These are phyloP conservation scores for Sedum album DNA, from an alignment of 164 flowering plant species.

Conservation along the genomic window DNA sequence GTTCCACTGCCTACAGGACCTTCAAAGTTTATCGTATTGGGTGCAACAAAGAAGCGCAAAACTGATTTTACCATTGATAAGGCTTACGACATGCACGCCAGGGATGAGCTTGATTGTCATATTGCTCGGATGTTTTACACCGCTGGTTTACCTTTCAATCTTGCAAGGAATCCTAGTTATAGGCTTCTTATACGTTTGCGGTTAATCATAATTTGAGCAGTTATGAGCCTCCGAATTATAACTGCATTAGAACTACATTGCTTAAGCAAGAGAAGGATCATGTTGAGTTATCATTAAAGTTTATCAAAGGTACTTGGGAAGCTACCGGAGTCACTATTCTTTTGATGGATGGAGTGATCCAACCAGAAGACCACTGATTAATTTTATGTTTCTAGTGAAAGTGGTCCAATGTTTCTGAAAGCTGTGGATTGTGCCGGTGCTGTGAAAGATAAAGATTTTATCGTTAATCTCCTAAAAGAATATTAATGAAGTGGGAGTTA, in stretches of 20 bases:
- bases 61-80: background rate
- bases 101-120: background rate
- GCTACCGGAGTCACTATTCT: background rate
- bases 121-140: background rate
- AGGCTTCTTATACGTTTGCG: too few species aligned
- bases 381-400: background rate
- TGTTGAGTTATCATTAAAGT: too few species aligned
- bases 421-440: background rate
- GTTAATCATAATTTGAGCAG: too few species aligned
- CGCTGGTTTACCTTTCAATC: too few species aligned
- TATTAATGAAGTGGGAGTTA: background rate
- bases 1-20: background rate
- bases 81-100: background rate
- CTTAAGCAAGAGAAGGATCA: too few species aligned
- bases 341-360: conserved; percentile 3
- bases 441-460: background rate
- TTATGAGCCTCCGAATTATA: too few species aligned
- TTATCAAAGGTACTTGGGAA: too few species aligned
- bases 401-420: background rate
- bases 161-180: too few species aligned
- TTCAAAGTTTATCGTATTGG: background rate
- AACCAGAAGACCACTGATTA: background rate
- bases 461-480: background rate
- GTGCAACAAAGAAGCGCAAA: background rate
- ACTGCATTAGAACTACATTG: too few species aligned